Base-by-base conservation (phyloP, 2,329 filamentous ascomycete genomes). In the Lanzia echinophila region DNA sequence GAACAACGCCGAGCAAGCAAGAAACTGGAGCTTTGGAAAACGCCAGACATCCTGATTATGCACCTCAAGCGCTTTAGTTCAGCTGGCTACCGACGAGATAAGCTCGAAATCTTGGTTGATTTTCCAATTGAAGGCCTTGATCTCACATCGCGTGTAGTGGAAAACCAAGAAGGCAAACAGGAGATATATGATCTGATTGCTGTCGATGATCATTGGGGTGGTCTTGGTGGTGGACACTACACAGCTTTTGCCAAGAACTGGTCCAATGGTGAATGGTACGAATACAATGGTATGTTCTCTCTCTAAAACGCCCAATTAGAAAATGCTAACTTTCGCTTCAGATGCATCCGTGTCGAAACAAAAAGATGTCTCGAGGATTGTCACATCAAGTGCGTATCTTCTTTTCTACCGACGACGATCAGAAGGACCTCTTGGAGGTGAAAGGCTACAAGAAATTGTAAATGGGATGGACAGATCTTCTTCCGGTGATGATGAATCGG, bases 21-120 rank as follows among this genome's bases (percentile, higher is more conserved):
- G 75, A 96, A 94, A 65, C 90, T 99, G 50, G 91, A 97, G 67
- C 81, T 99, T 17, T 99, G 94, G 94, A 96, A 92, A 67, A 86
- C 88, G 2, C 94, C 94, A 0, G 94, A 99, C 69, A 95, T 97
- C 57, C 79, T 99, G 15, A 87, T 97, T 42, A 87, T 96, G 58
- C 94, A 99, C 67, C 78, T 99, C 47, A 99, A 99, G 76, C 84
- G 94, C 6, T 99, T 99, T 69, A 95, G 90, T 67, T 90, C 87
- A 22, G 87, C 84, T 61, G 84, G 88, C 15, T 86, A 79, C 58
- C 86, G 91, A 62, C 79, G 91, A 53, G 90, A 96, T 70, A 99
- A 99, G 75, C 78, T 99, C 45, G 91, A 97, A 63, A 84, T 91
- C 7, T 73, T 88, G 10, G 90, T 99, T 20, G 89, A 96, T 64